Evolutionary conservation across 2,329 filamentous ascomycete genomes (phyloP), one percentile per base, ranked within the genome.

Genomic region (Pseudocercospora ulei): DNA sequence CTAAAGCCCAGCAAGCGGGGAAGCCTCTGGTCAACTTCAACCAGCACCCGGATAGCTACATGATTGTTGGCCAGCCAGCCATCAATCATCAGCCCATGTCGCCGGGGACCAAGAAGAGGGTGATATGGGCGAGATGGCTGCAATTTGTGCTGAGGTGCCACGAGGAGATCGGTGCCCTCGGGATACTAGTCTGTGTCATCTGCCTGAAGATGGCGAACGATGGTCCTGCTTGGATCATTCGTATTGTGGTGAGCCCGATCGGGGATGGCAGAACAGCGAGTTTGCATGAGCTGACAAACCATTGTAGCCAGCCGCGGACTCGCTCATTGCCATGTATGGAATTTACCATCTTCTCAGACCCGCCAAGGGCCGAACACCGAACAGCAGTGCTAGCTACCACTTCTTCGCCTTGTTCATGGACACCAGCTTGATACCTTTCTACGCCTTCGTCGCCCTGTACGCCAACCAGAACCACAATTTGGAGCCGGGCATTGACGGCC

Each of bases 361-460:
- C 23, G 73, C 82, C 1, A 76, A 75, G 31, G 73, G 70, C 28
- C 76, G 86, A 35, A 77, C 86, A 0, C 78, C 88, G 0, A 79
- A 70, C 3, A 93, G 84, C 13, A 83, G 85, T 11, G 79, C 84
- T 8, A 88, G 84, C 48, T 96, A 96, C 62, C 85, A 92, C 62
- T 65, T 90, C 41, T 96, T 95, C 59, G 76, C 86, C 2, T 70
- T 75, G 7, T 65, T 85, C 27, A 73, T 81, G 26, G 88, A 96
- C 59, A 63, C 67, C n/a, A 72, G 71, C 11, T 63, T 80, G 37
- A 67, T 78, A 20, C 73, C 76, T 0, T 78, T 79, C 57, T 76
- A 76, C 48, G 66, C 72, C 42, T 78, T 77, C 56, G 73, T 71
- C 5, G 66, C 70, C 6, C 63, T 75, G 33, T 62, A 75, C 40